Base-by-base conservation (phyloP, 805 yeast genomes). In the Wickerhamomyces ciferrii region DNA sequence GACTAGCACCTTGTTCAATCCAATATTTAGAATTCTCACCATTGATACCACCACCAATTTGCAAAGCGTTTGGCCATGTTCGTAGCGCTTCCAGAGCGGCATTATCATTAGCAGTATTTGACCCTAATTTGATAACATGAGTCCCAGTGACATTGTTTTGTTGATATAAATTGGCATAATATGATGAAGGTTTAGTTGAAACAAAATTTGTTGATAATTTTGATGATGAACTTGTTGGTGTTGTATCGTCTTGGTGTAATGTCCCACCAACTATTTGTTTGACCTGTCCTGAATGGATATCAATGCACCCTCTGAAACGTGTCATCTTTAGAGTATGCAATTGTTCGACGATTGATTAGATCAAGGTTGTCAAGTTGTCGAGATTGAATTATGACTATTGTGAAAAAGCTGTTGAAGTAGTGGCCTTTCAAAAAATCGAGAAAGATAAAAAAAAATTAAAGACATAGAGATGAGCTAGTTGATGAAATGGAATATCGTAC, bases 261-360 rank as follows among this genome's bases (percentile, higher is more conserved):
- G 97, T 86, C 0, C 97, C 96, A 7, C 99, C 99, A 1, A 94
- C 97, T 45, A 94, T 94, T 63, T 94, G 99, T 60, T 94, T 94
- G 50, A 94, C 99, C 54, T 87, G 84, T 2, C 99, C 99, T 8
- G 85, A 78, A 65, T 94, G 99, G 48, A 94, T 82, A 62, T 94
- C 99, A 35, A 94, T 92, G 60, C 99, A 94, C 1, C 97, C 98
- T 58, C 91, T 79, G 67, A 88, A 94, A 44, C 75, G 74, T 0
- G 97, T 91, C 97, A 91, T 90, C 24, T 27, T 31, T n/a, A n/a
- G n/a, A n/a, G n/a, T n/a, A n/a, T n/a, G n/a, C n/a, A n/a, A n/a
- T n/a, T n/a, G n/a, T n/a, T n/a, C n/a, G n/a, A n/a, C n/a, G n/a
- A n/a, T n/a, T n/a, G n/a, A n/a, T n/a, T n/a, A n/a, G n/a, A n/a